A percentile compares a stretch with the other conserved stretches of the same genome.
These are phyloP conservation scores for Mangifera indica DNA, from an alignment of 345 rosid species.

Conservation along the genomic window DNA sequence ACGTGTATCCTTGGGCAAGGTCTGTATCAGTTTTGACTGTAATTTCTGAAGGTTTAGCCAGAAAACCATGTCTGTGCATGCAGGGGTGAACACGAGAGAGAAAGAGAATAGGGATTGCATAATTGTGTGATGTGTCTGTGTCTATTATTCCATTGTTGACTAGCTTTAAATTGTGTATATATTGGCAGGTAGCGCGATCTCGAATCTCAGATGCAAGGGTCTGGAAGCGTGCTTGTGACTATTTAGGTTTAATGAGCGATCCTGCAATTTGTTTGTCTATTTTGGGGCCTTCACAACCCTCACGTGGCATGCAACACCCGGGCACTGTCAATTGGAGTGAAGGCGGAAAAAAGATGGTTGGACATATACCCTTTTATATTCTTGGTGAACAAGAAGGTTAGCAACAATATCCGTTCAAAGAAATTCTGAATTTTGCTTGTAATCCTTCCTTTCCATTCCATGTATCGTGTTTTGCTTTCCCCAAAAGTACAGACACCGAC, in stretches of 20 bases:
- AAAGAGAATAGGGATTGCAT: not conserved
- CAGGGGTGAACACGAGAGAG: not conserved
- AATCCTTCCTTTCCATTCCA: no score
- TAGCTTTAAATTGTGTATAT: not conserved
- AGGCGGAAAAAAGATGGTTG: slow-evolving; percentile 64
- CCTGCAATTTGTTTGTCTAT: slow-evolving; percentile 76
- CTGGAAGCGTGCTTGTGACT: slow-evolving; percentile 81
- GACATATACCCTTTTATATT: slow-evolving; percentile 81
- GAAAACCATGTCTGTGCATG: not conserved
- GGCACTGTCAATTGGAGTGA: slow-evolving; percentile 85
- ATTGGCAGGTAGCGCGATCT: slow-evolving; percentile 76
- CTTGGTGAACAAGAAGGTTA: slow-evolving; percentile 81
- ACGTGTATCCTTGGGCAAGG: slow-evolving; percentile 97
- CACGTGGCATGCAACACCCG: slow-evolving; percentile 49
- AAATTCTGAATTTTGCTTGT: not conserved
- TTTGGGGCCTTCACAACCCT: slow-evolving; percentile 66
- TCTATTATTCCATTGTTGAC: not conserved
- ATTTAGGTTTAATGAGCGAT: slow-evolving; percentile 78
- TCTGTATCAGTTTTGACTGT: slow-evolving; percentile 23
- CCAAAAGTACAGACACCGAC: not conserved
- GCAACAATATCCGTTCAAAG: not conserved
- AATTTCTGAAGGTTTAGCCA: not conserved
- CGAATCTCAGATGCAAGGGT: slow-evolving; percentile 80
- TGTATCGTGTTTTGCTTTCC: not conserved
- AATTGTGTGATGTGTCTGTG: not conserved